Evolutionary conservation across 345 rosid species (phyloP), one percentile per base, ranked within the genome.

Genomic region (Acer campestre): DNA sequence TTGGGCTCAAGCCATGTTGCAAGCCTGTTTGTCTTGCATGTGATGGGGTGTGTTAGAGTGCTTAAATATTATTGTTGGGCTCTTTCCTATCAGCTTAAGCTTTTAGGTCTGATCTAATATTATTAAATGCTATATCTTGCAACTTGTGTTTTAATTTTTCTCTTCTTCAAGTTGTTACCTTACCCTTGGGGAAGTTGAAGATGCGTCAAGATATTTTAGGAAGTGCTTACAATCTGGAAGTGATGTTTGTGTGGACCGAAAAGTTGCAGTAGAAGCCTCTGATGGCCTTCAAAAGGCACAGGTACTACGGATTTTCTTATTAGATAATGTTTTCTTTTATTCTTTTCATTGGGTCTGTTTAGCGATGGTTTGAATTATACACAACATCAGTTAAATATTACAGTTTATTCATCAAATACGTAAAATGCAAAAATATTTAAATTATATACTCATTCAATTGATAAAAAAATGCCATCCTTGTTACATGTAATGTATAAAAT

Each of bases 151-250:
- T 53, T 10, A 53, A 78, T 73, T 53, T 80, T 77, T 27, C 72
- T 20, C 77, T 75, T 77, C 61, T 31, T 31, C 20, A 78, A 97
- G 99, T 84, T 97, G 99, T 83, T 83, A 83, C 80, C 98, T 97
- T 88, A 88, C 89, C 76, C 94, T 97, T 79, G 99, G 99, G 79
- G 96, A 97, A 86, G 82, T 89, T 82, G 97, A 94, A 80, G 90
- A 90, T 67, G 95, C 98, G 63, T 89, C 87, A 77, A 83, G 66
- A 65, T 86, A 82, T 85, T 97, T 94, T 88, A 88, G 79, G 70
- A 90, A 85, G 82, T 97, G 98, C 86, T 86, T 92, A 77, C 97
- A 84, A 75, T 79, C 85, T 23, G 98, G 93, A 80, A 89, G 80
- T 82, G 97, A 89, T 66, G 68, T 86, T n/a, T 93, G 94, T 79